Base-by-base conservation (phyloP, 768 basidiomycete species). In the Lentinula guzmanii region DNA sequence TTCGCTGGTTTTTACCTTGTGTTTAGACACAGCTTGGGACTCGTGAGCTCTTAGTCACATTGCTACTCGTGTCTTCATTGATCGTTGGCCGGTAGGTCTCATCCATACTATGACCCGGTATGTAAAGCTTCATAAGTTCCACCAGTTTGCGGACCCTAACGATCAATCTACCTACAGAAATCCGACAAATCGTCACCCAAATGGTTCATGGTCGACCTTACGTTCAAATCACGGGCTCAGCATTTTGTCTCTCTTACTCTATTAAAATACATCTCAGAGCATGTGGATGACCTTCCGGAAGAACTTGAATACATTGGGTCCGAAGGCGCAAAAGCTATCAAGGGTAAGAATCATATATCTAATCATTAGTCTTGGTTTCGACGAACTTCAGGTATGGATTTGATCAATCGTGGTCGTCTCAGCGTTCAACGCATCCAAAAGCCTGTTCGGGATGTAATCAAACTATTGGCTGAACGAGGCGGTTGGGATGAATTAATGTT, bases 151-250 rank as follows among this genome's bases (percentile, higher is more conserved):
- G 28, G 28, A 28, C 28, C 28, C 28, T 28, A 28, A 28, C 28
- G 28, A 28, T 55, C 56, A 31, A 15, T n/a, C 39, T 13, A 53
- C 28, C 16, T 10, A 18, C 67, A 93, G 91, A 95, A 95, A 84
- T 83, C 93, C 2, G 80, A 92, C 60, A 67, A 85, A 67, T 78
- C 80, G 3, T 78, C 85, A 10, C 95, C 95, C 1, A 91, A 82
- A 69, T 98, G 95, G 95, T 95, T 81, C 76, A 98, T 98, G 95
- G 90, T 95, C 39, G 87, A 93, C 66, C 75, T 88, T 56, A 82
- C 80, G 35, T 95, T 95, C 71, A 66, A 72, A 15, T 76, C 82
- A 5, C 84, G 90, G 24, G 81, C 89, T 5, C 65, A 71, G 34
- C 78, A 95, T 74, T 93, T 93, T 58, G 82, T 96, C 10, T 87